Evolutionary conservation across 192 early-diverging fungal species (phyloP).

Genomic region (Coemansia sp.): DNA sequence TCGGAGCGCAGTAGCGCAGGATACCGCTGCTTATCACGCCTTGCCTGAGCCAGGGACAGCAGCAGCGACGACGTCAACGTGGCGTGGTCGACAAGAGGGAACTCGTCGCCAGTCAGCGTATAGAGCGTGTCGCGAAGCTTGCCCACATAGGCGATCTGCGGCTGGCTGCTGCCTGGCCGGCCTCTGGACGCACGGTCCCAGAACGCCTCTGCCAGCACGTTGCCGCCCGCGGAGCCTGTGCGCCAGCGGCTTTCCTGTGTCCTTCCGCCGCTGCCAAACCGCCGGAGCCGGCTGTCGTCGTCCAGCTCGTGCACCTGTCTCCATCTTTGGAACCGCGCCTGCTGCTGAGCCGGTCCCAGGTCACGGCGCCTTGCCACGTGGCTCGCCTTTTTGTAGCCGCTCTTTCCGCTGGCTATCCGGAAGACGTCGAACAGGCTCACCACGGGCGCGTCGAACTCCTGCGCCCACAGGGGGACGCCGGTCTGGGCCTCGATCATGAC

Average conservation of each 20-base stretch:
- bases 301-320: conserved; percentile 27
- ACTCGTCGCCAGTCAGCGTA: conserved; percentile 64
- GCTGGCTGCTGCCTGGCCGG: conserved; percentile 9
- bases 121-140: conserved; percentile 63
- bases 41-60: conserved; percentile 36
- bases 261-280: not conserved
- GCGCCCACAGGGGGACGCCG: conserved; percentile 55
- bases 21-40: conserved; percentile 39
- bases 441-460: conserved; percentile 55
- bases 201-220: conserved; percentile 35
- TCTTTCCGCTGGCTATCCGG: conserved; percentile 24
- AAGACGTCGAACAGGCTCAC: conserved; percentile 60
- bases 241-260: conserved; percentile 35
- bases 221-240: conserved; percentile 42
- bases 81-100: conserved; percentile 57
- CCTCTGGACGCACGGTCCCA: conserved; percentile 37
- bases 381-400: conserved; percentile 6
- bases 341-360: conserved; percentile 34
- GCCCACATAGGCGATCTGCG: conserved; percentile 63
- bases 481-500: conserved; percentile 42
- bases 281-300: not conserved
- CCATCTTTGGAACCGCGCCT: conserved; percentile 27
- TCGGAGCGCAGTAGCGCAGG: conserved; percentile 34
- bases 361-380: conserved; percentile 37
- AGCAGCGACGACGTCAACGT: conserved; percentile 47